Evolutionary conservation across 805 yeast species (phyloP).

Genomic region (Ogataea pilisensis): DNA sequence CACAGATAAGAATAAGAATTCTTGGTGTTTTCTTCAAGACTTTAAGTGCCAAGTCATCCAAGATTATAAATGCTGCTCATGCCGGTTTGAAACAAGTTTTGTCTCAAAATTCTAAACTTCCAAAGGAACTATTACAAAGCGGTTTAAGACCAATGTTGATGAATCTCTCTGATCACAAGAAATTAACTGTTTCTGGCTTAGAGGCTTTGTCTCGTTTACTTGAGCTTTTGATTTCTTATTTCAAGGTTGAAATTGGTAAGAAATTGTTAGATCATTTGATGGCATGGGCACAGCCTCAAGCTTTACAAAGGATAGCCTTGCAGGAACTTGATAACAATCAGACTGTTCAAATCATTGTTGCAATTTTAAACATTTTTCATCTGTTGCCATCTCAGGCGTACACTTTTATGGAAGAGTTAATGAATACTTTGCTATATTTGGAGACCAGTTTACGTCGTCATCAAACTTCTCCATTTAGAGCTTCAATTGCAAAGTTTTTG

Average conservation of each 20-base stretch:
- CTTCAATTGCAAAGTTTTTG: constrained; percentile 83
- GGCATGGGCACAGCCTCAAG: constrained; percentile 91
- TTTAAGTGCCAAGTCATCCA: constrained; percentile 75
- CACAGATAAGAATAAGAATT: constrained; percentile 74
- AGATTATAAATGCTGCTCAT: constrained; percentile 91
- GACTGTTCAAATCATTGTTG: constrained; percentile 82
- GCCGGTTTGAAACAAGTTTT: constrained; percentile 79
- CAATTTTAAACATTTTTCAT: constrained; percentile 88
- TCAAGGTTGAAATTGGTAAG: constrained; percentile 94
- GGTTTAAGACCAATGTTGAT: constrained; percentile 93
- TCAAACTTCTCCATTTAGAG: constrained; percentile 83
- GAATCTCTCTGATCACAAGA: constrained; percentile 91
- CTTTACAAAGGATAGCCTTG: constrained; percentile 69
- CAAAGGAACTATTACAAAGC: constrained; percentile 91
- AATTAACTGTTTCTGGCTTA: constrained; percentile 80
- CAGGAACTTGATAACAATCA: constrained; percentile 77
- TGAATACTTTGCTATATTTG: constrained; percentile 67
- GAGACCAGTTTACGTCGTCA: constrained; percentile 84
- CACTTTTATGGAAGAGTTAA: constrained; percentile 83
- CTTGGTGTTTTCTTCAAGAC: constrained; percentile 95
- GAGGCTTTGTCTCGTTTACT: constrained; percentile 86
- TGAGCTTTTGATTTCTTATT: constrained; percentile 84
- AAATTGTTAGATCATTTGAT: constrained; percentile 87
- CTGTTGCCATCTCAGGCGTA: constrained; percentile 88
- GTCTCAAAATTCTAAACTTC: constrained; percentile 81